Conservation (phyloP, 495 filamentous ascomycete species). For the Clavariopsis aquatica region DNA sequence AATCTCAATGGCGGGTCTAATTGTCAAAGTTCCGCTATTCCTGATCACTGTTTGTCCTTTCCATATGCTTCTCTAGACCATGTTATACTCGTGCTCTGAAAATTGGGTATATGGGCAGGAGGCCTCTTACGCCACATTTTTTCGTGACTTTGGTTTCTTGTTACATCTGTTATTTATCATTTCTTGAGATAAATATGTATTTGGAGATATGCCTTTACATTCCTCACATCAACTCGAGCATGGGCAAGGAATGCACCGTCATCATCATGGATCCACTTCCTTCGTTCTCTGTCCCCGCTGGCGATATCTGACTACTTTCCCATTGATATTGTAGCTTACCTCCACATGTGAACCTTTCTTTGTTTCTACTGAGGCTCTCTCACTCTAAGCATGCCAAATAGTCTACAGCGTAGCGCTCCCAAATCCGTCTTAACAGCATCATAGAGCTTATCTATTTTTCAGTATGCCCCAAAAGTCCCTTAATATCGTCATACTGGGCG, state of each 20-base stretch:
- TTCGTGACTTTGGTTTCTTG: slow-evolving; percentile 8
- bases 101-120: slow-evolving; percentile 9
- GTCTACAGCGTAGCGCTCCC: background rate
- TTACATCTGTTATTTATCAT: background rate
- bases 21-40: slow-evolving; percentile 18
- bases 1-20: slow-evolving; percentile 18
- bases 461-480: slow-evolving; percentile 4
- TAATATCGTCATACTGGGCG: slow-evolving; percentile 33
- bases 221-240: background rate
- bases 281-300: background rate
- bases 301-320: background rate
- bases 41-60: slow-evolving; percentile 12
- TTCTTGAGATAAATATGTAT: background rate
- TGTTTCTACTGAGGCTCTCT: background rate
- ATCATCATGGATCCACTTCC: background rate
- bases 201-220: background rate
- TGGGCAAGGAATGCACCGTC: background rate
- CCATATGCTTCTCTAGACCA: slow-evolving; percentile 12
- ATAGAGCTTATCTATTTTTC: background rate
- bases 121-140: slow-evolving; percentile 15
- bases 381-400: background rate
- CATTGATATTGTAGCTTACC: background rate
- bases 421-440: background rate
- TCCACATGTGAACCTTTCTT: background rate
- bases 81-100: slow-evolving; percentile 20